Evolutionary conservation across 768 basidiomycete genomes (phyloP).

Genomic region (Macrolepiota fuliginosa): DNA sequence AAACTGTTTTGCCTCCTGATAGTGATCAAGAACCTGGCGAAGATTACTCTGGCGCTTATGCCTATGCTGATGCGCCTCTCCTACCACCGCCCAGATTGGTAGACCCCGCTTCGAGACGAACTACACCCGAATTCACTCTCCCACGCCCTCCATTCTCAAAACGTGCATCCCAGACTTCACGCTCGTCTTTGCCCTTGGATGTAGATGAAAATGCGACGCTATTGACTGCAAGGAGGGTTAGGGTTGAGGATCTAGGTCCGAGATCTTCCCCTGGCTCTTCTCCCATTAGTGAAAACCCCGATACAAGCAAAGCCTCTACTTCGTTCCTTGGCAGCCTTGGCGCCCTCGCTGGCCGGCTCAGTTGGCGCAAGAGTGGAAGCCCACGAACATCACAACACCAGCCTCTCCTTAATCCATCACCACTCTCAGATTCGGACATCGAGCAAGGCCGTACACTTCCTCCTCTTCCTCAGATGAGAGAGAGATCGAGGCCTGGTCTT

Average conservation of each 20-base stretch:
- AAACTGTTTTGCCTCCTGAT: conserved; percentile 27
- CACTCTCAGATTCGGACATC: conserved; percentile 40
- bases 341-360: conserved; percentile 47
- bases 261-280: conserved; percentile 19
- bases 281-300: not conserved
- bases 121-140: conserved; percentile 19
- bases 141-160: conserved; percentile 18
- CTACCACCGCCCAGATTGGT: conserved; percentile 33
- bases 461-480: conserved; percentile 18
- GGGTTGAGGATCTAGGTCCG: conserved; percentile 35
- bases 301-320: not conserved
- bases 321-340: conserved; percentile 37
- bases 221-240: conserved; percentile 50
- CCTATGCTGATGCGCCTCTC: conserved; percentile 28
- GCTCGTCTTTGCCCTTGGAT: conserved; percentile 29
- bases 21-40: conserved; percentile 22
- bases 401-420: conserved; percentile 20
- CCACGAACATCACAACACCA: conserved; percentile 23
- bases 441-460: conserved; percentile 44
- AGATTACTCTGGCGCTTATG: conserved; percentile 27
- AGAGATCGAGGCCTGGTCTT: conserved; percentile 18
- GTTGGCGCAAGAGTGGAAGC: conserved; percentile 52
- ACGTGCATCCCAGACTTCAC: conserved; percentile 19
- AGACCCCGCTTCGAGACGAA: conserved; percentile 24
- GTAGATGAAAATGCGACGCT: conserved; percentile 46